Base-by-base conservation (phyloP, 257 asterid species). In the Salvia rosmarinus region DNA sequence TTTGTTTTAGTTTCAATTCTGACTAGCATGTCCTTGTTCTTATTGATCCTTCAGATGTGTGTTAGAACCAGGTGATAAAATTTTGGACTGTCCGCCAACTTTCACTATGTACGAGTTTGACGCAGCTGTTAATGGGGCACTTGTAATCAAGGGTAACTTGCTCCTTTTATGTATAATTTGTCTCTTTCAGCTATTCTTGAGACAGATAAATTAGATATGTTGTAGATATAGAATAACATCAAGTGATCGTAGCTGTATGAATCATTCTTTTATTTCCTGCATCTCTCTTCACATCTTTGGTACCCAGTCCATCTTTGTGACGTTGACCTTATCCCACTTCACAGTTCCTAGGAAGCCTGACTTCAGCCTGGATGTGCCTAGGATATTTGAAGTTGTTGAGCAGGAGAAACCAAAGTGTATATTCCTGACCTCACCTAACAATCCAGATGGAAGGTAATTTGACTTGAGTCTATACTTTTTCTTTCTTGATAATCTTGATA, bases 31-130 rank as follows among this genome's bases (percentile, higher is more conserved):
- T 54, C 25, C 61, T 71, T 78, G 25, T 65, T 46, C 60, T 44
- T 11, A 32, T 71, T 82, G 64, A 54, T 70, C 42, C 56, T 81
- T 76, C 89, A 91, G 99, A 76, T 94, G 98, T 55, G 90, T 94
- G 68, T 81, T 91, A 69, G 99, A 91, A 71, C 98, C 98, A 9
- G 96, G 96, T 72, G 99, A 94, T 70, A 91, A 88, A 78, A 94
- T 91, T 77, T 80, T 94, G 78, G 99, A 94, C 83, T 91, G 98
- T 78, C 99, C 99, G 34, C 99, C 98, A 68, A 94, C 99, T 39
- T 94, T 94, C 79, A 87, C 96, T 2, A 94, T 91, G 99, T 94
- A 94, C 57, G 99, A 94, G 82, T 94, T 94, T 85, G 99, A 94
- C 82, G 99, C 99, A 66, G 91, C 90, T 79, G 98, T 94, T 73